Percentiles rank a stretch among this genome's conserved stretches.
Evolutionary conservation across 2,329 filamentous ascomycete genomes (phyloP).

Genomic region (Alternaria conjuncta): DNA sequence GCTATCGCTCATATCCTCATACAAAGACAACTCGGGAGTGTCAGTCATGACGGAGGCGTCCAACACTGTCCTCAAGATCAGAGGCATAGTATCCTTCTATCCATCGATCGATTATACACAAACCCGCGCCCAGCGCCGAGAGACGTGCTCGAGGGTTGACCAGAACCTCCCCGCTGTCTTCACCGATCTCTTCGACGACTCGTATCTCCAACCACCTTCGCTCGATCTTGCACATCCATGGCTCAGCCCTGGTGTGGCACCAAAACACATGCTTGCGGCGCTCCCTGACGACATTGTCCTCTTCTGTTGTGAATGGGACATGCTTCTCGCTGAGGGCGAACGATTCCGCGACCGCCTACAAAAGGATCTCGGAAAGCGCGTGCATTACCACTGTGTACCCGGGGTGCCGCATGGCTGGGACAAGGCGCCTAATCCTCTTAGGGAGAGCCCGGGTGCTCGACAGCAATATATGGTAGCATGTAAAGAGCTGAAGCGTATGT

Average conservation of each 20-base stretch:
- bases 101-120: conserved; percentile 68
- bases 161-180: conserved; percentile 59
- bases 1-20: conserved; percentile 46
- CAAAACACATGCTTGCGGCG: conserved; percentile 59
- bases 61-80: conserved; percentile 55
- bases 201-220: conserved; percentile 55
- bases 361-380: conserved; percentile 59
- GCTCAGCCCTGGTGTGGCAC: conserved; percentile 64
- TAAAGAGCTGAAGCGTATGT: conserved; percentile 56
- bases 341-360: conserved; percentile 66
- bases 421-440: conserved; percentile 68
- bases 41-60: conserved; percentile 41
- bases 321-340: conserved; percentile 68
- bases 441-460: conserved; percentile 59
- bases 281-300: conserved; percentile 67
- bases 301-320: conserved; percentile 71
- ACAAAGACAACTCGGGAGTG: conserved; percentile 43
- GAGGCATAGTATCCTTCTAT: conserved; percentile 67
- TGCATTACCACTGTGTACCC: conserved; percentile 64
- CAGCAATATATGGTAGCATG: conserved; percentile 63
- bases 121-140: conserved; percentile 64
- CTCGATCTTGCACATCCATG: conserved; percentile 64
- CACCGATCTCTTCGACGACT: conserved; percentile 60
- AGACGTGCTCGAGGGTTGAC: conserved; percentile 60
- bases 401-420: conserved; percentile 71